Evolutionary conservation across 2,329 filamentous ascomycete species (phyloP).

Genomic region (Hypoxylon sp.): DNA sequence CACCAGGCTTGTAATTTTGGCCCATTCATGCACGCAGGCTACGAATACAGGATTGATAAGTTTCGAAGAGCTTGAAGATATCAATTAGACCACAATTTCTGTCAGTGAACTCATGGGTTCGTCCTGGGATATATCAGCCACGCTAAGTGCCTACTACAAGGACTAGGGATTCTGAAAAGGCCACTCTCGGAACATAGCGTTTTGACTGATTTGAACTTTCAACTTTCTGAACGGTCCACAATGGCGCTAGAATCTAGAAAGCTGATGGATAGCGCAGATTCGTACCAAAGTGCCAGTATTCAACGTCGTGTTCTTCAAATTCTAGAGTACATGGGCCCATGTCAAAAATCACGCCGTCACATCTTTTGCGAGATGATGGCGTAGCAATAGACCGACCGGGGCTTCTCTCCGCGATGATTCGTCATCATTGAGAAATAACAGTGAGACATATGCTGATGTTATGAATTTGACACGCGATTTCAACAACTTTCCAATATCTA

Average conservation of each 20-base stretch:
- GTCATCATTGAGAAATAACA: conserved; percentile 22
- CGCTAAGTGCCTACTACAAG: conserved; percentile 15
- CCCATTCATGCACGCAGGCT: conserved; percentile 24
- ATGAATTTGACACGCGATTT: conserved; percentile 24
- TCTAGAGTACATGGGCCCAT: conserved; percentile 11
- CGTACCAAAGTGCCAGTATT: neutral
- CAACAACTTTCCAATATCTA: conserved; percentile 8
- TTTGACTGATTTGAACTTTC: too few species aligned
- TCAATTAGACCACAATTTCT: conserved; percentile 9
- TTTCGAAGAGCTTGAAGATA: neutral
- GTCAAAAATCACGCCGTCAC: conserved; percentile 27
- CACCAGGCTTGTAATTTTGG: conserved; percentile 32
- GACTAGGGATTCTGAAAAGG: conserved; percentile 13
- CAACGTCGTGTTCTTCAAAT: conserved; percentile 11
- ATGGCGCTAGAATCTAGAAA: conserved; percentile 4
- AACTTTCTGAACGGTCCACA: conserved; percentile 5
- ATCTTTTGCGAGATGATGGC: conserved; percentile 33
- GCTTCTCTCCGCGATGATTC: conserved; percentile 10
- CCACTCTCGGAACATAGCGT: conserved; percentile 25
- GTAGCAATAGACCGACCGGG: conserved; percentile 24
- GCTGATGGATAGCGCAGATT: conserved; percentile 1
- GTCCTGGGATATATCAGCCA: conserved; percentile 22
- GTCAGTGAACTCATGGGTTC: conserved; percentile 7
- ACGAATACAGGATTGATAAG: conserved; percentile 14
- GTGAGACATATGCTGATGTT: conserved; percentile 11